These are phyloP conservation scores for Blastocystis sp. DNA, from an alignment of 352 stramenopile genomes.

Conservation along the genomic window DNA sequence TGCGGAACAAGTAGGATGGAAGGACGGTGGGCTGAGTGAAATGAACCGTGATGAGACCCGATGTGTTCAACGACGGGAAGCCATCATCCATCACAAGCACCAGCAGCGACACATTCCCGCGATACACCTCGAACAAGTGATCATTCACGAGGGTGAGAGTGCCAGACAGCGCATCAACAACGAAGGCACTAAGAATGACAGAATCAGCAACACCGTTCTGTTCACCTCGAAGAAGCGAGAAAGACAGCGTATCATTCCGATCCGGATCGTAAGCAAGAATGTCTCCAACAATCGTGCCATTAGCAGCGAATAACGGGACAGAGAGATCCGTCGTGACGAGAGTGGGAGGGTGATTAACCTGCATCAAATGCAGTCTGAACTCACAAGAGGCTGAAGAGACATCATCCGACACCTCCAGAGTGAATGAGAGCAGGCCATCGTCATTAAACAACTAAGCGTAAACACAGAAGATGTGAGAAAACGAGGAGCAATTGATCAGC, in stretches of 20 bases:
- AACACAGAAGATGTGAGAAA: background rate
- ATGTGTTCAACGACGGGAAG: conserved; percentile 1
- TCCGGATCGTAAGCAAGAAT: conserved; percentile 22
- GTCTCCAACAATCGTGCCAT: background rate
- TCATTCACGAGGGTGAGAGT: background rate
- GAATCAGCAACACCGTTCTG: background rate
- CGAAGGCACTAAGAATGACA: background rate
- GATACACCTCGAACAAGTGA: background rate
- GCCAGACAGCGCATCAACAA: background rate
- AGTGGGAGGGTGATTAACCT: background rate
- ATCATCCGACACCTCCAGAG: background rate
- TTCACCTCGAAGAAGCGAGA: conserved; percentile 30
- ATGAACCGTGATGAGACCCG: background rate
- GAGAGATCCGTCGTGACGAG: background rate
- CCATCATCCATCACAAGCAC: conserved; percentile 22
- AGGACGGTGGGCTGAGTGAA: background rate
- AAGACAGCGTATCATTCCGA: background rate
- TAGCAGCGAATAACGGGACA: background rate
- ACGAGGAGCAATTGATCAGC: too few relatives aligned
- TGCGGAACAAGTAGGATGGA: background rate
- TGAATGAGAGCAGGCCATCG: background rate
- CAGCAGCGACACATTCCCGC: background rate
- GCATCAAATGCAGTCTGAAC: background rate
- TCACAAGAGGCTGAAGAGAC: conserved; percentile 14
- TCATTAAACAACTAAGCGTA: background rate